phyloP scores from a whole-genome alignment of 805 yeast species.

The Lipomyces orientalis region DNA sequence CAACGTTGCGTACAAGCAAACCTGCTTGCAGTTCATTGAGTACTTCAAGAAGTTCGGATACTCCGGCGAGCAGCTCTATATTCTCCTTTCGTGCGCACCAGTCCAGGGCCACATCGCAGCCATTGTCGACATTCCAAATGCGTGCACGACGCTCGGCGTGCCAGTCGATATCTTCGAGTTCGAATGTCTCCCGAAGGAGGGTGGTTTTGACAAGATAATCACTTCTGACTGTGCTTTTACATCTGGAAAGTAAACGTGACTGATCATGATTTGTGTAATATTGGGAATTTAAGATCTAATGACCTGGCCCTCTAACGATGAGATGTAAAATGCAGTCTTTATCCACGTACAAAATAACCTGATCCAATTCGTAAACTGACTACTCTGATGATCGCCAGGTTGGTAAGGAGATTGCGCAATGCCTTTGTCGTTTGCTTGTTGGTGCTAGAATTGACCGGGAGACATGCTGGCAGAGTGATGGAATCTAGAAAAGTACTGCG shows the following conservation, averaged over 20 bases:
- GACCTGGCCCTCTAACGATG: not conserved
- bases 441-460: not conserved
- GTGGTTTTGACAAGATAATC: slow-evolving; percentile 20
- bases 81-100: slow-evolving; percentile 55
- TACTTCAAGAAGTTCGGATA: slow-evolving; percentile 58
- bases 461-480: too few relatives aligned
- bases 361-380: not conserved
- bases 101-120: slow-evolving; percentile 60
- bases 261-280: not conserved
- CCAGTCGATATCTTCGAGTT: slow-evolving; percentile 61
- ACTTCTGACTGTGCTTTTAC: slow-evolving; percentile 17
- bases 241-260: not conserved
- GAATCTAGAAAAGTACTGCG: too few relatives aligned
- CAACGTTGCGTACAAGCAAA: slow-evolving; percentile 58
- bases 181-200: slow-evolving; percentile 43
- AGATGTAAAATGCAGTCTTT: not conserved
- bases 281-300: not conserved
- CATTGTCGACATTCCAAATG: slow-evolving; percentile 59
- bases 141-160: slow-evolving; percentile 57
- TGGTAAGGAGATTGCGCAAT: too few relatives aligned
- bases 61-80: slow-evolving; percentile 57
- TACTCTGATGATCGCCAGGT: too few relatives aligned
- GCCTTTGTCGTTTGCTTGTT: not conserved
- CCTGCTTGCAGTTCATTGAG: slow-evolving; percentile 57
- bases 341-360: not conserved